These are phyloP conservation scores for Piper betle DNA, from an alignment of 164 flowering plant species.

Conservation along the genomic window DNA sequence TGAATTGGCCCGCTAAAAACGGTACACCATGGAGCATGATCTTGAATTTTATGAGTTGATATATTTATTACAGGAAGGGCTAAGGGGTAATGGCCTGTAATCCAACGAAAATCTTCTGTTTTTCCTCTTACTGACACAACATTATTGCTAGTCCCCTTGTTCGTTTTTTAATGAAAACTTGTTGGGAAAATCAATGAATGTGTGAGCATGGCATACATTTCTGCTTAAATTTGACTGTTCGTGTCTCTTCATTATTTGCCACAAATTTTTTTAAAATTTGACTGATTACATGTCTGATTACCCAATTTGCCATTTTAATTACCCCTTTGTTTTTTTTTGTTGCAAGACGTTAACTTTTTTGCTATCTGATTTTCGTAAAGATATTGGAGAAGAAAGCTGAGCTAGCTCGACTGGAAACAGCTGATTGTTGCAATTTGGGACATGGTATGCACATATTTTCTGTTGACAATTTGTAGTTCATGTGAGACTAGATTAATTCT, in stretches of 20 bases:
- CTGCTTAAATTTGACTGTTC: neutral
- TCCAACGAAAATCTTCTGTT: no score
- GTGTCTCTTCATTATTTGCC: neutral
- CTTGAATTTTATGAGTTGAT: no score
- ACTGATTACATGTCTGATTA: neutral
- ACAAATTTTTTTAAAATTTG: neutral
- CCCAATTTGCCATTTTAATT: neutral
- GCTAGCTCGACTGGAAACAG: conserved; percentile 67
- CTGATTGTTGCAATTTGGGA: conserved; percentile 95
- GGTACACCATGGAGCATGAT: no score
- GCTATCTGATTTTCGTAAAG: conserved; percentile 21
- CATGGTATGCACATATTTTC: conserved; percentile 35
- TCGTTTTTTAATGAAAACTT: no score
- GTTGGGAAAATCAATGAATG: neutral
- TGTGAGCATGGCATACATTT: neutral
- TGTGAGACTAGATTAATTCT: neutral
- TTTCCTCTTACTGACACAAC: no score
- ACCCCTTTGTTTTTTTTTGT: no score
- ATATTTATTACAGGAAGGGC: no score
- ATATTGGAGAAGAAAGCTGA: conserved; percentile 54
- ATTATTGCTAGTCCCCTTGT: no score
- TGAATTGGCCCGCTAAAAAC: no score
- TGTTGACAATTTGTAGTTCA: neutral
- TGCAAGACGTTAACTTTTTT: neutral
- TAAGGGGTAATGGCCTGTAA: no score